Evolutionary conservation across 2,329 filamentous ascomycete genomes (phyloP), one percentile per base, ranked within the genome.

Genomic region (Ophiostoma pallidulum): DNA sequence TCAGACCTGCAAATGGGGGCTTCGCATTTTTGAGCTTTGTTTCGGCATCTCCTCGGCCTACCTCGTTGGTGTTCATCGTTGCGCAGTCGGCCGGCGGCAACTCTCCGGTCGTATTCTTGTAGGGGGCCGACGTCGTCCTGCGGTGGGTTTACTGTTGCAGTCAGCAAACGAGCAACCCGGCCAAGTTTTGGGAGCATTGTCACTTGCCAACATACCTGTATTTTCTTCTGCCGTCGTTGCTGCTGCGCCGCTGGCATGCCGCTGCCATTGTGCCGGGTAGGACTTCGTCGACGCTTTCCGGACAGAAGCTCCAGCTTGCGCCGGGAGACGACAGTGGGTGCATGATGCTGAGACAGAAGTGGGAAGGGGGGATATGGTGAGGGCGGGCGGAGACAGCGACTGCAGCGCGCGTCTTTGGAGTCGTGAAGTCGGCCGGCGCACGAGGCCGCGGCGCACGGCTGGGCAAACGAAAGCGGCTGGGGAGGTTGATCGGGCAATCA

Each of bases 21-120:
- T n/a, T n/a, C n/a, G n/a, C n/a, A n/a, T n/a, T 24, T 22, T 26
- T 48, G 5, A 35, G 18, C 20, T 28, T 13, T 2, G 8, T 5
- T 4, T 12, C 20, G 24, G 36, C 13, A 1, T 31, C 24, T 5
- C 29, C 7, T 31, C 10, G 8, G 18, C 32, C 4, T 68, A 89
- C 86, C 82, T 74, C 92, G 74, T 65, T 98, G 92, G 66, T 96
- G 86, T 54, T 88, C 80, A 62, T 98, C 92, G 63, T 97, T 87
- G 54, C 84, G 77, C 54, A 98, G 64, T 41, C 78, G 71, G 10
- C 89, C 87, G 37, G 73, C 69, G 40, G 80, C 72, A 8, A 98
- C 90, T 40, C 91, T 78, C 51, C 75, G 73, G 63, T 96, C 84
- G 64, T 98, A 98, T 65, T 97, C 91, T 54, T 81, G 76, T 59